A percentile compares a stretch with the other conserved stretches of the same genome.
These are phyloP conservation scores for Silene uniflora DNA, from an alignment of 148 eudicot species.

Conservation along the genomic window DNA sequence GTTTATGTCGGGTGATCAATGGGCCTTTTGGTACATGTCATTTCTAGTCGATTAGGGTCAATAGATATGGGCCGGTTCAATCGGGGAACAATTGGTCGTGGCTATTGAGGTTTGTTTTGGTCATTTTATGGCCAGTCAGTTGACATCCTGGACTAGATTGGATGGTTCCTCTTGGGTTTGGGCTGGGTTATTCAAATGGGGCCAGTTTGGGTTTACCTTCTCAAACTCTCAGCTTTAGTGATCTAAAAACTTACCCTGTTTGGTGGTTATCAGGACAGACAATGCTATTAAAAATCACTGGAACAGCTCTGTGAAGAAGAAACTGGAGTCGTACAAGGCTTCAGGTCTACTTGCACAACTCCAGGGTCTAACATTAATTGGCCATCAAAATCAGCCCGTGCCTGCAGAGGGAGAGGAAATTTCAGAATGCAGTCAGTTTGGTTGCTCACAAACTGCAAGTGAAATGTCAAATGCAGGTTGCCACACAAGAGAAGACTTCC, in stretches of 20 bases:
- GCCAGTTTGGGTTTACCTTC: background rate
- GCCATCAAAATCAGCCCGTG: slow-evolving; percentile 43
- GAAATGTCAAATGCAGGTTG: slow-evolving; percentile 40
- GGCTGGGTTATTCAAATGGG: too few species aligned
- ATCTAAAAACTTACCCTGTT: slow-evolving; percentile 16
- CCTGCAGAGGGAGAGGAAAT: slow-evolving; percentile 62
- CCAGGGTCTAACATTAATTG: slow-evolving; percentile 53
- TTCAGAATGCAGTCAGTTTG: slow-evolving; percentile 73
- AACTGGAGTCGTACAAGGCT: slow-evolving; percentile 72
- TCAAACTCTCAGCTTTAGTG: background rate
- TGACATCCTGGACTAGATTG: too few species aligned
- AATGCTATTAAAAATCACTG: slow-evolving; percentile 97
- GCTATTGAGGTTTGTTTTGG: too few species aligned
- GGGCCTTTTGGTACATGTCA: too few species aligned
- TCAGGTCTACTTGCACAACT: slow-evolving; percentile 82
- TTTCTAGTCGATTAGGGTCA: too few species aligned
- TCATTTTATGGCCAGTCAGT: too few species aligned
- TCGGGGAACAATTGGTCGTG: too few species aligned
- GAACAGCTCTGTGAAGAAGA: slow-evolving; percentile 98
- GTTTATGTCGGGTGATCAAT: too few species aligned
- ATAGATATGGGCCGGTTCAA: too few species aligned
- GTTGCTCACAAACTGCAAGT: slow-evolving; percentile 53
- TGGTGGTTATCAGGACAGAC: slow-evolving; percentile 69
- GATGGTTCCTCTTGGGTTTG: too few species aligned
- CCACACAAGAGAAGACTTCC: slow-evolving; percentile 41